phyloP scores from a whole-genome alignment of 1,284 basidiomycete genomes.

The Microbotryum intermedium region DNA sequence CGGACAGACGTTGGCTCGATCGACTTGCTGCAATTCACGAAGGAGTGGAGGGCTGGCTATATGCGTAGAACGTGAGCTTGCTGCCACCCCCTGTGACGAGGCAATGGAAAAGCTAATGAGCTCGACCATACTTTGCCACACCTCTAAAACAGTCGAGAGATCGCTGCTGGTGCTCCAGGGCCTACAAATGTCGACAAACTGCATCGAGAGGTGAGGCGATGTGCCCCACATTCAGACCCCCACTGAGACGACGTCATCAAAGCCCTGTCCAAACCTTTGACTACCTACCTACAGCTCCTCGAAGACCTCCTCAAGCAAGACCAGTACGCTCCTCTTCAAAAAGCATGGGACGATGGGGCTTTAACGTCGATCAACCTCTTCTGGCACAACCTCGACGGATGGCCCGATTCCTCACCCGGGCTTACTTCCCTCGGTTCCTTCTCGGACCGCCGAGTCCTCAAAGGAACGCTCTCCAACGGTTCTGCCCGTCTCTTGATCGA shows the following conservation, averaged over 20 bases:
- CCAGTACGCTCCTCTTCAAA: not conserved
- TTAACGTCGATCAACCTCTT: constrained; percentile 6
- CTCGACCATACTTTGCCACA: not conserved
- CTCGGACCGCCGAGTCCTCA: constrained; percentile 6
- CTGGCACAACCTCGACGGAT: constrained; percentile 28
- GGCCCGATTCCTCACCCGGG: constrained; percentile 19
- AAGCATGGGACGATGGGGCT: constrained; percentile 5
- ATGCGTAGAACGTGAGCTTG: constrained; percentile 22
- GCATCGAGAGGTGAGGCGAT: constrained; percentile 48
- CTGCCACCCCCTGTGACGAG: not conserved
- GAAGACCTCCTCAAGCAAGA: constrained; percentile 8
- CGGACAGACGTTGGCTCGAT: not conserved
- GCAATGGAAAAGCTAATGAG: too few species aligned
- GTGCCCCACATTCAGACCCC: not conserved
- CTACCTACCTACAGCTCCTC: constrained; percentile 10
- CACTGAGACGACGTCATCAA: not conserved
- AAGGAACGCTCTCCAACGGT: constrained; percentile 29
- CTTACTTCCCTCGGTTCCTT: not conserved
- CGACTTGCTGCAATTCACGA: constrained; percentile 14
- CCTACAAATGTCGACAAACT: constrained; percentile 50
- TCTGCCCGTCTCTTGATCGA: constrained; percentile 28
- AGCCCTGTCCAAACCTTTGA: not conserved
- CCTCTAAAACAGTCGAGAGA: constrained; percentile 13
- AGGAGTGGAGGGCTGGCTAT: constrained; percentile 22
- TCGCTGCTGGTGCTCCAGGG: constrained; percentile 47